Evolutionary conservation across 495 filamentous ascomycete genomes (phyloP), one percentile per base, ranked within the genome.

Genomic region (Aspergillus diversus): DNA sequence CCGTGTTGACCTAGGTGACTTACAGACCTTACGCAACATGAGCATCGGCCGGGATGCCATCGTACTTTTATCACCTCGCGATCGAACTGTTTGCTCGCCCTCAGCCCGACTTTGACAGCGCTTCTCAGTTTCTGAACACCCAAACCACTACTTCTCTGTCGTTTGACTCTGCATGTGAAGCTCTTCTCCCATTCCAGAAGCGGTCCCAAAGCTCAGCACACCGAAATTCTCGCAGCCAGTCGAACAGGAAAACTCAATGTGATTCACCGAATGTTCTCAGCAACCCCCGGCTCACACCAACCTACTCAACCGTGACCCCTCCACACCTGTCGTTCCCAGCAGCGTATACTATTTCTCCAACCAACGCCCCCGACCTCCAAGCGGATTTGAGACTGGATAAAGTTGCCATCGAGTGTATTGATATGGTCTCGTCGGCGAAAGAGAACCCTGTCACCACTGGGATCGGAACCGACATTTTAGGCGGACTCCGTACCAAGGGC

Each of bases 41-140:
- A 78, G 62, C 56, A 70, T 73, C 65, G 63, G 66, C 66, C 76
- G 75, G 71, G 59, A 88, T 91, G 92, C 90, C 91, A 78, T 87
- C 90, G 37, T 97, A 95, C 77, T 93, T 92, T 76, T 99, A 93
- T 69, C 94, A 98, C 70, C 73, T 99, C 33, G 87, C 88, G 67
- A 85, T 99, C 70, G 94, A 98, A 82, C 81, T 97, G 13, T 69
- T 77, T 46, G 58, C 63, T 56, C 89, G 89, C 74, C 73, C 84
- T 63, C 75, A 81, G 57, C 77, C 82, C 15, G 72, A 77, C 63
- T 55, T 65, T 27, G 47, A 43, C 60, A 48, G 54, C 17, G 59
- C 67, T 39, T 65, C 68, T 7, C 39, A 13, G 60, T 46, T 21
- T 48, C 57, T 21, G 56, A 61, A 6, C 39, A 60, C 17, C 42